Base-by-base conservation (phyloP, 2,329 filamentous ascomycete species). In the Penicillium sp. region DNA sequence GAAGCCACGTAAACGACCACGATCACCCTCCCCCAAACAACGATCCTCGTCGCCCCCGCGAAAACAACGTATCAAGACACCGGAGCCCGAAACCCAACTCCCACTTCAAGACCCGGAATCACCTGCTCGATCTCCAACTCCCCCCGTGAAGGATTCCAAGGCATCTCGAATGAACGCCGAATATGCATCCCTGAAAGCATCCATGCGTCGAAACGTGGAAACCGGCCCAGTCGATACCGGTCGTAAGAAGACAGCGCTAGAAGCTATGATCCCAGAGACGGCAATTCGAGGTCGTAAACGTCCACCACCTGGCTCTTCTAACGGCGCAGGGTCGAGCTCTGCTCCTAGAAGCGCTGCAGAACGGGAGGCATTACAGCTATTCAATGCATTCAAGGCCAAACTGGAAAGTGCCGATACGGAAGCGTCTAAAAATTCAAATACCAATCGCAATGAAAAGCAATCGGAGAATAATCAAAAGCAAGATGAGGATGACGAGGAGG, bases 341-440 rank as follows among this genome's bases (percentile, higher is more conserved):
- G 83, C 77, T 7, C 70, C 77, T 6, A 77, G 78, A 39, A 77
- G 81, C 18, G 77, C 72, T 6, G 83, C 72, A 13, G 89, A 91
- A 58, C 78, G 83, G 55, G 83, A 84, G 48, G 81, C 88, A 0
- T 70, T 96, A 14, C 83, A 87, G 51, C 77, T 92, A 37, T 82
- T 97, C 53, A 87, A 88, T 55, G 87, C 86, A 0, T 99, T 97
- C 76, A 89, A 88, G 67, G 83, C 86, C 3, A 91, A 89, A 60
- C 81, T 99, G 5, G 89, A 89, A 40, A 68, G 68, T 10, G 65
- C 68, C 29, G 58, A 72, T 29, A 54, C 59, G 4, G 69, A 68
- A 28, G 66, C 71, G 3, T 71, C 77, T 9, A 26, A 28, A 72
- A 69, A 26, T 44, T 60, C 61, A 36, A 40, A 51, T 23, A 48